Evolutionary conservation across 345 rosid species (phyloP).

Genomic region (Noccaea caerulescens): DNA sequence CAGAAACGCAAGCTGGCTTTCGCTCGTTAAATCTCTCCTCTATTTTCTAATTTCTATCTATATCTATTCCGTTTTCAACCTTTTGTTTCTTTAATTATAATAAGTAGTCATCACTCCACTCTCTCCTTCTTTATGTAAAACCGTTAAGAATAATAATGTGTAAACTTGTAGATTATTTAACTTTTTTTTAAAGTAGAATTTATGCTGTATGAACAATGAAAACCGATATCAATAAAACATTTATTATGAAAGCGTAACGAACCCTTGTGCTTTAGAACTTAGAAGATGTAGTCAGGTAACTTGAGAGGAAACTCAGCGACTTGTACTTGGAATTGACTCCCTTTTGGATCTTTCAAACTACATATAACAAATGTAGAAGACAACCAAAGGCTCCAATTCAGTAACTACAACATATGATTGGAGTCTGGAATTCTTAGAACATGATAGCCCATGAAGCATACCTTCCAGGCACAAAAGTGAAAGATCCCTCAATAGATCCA

Average conservation of each 20-base stretch:
- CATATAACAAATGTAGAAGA: no score
- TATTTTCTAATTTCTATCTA: not conserved
- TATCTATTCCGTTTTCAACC: not conserved
- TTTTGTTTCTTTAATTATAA: not conserved
- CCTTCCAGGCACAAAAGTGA: conserved; percentile 93
- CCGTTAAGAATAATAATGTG: not conserved
- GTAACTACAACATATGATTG: not conserved
- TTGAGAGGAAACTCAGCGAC: conserved; percentile 64
- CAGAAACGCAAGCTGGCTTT: conserved; percentile 63
- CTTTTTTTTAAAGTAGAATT: not conserved
- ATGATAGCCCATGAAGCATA: conserved; percentile 32
- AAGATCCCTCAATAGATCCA: conserved; percentile 77
- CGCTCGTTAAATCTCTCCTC: conserved; percentile 24
- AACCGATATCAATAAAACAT: not conserved
- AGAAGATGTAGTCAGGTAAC: conserved; percentile 74
- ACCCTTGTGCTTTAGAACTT: conserved; percentile 48
- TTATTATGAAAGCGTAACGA: conserved; percentile 5
- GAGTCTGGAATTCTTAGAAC: not conserved
- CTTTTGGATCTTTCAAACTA: conserved; percentile 61
- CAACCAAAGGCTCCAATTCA: not conserved
- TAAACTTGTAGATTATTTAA: conserved; percentile 5
- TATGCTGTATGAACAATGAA: conserved; percentile 11
- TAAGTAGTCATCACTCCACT: not conserved
- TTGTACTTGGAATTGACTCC: conserved; percentile 61
- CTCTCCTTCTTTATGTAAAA: conserved; percentile 11